A percentile compares a stretch with the other conserved stretches of the same genome.
These are phyloP conservation scores for Alnus rubra DNA, from an alignment of 306 rosid species.

Conservation along the genomic window DNA sequence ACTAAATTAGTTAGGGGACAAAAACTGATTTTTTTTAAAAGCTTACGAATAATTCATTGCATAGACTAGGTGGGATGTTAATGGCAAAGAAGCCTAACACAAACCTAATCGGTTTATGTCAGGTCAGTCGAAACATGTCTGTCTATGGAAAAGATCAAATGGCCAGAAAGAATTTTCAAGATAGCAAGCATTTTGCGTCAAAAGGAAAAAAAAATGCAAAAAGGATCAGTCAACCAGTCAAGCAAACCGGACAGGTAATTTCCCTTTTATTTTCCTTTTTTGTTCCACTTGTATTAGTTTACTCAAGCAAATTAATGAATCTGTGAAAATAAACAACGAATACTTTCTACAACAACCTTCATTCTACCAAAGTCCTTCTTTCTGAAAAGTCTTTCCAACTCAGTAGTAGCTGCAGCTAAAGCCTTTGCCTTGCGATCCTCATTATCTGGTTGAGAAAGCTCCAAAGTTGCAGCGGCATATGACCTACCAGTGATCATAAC, in stretches of 20 bases:
- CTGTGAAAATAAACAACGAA: neutral
- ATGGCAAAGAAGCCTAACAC: neutral
- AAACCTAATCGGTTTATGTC: neutral
- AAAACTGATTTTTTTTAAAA: neutral
- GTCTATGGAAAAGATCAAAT: neutral
- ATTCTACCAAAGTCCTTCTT: constrained; percentile 89
- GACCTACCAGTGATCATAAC: constrained; percentile 43
- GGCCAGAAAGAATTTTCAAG: neutral
- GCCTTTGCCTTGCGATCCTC: constrained; percentile 71
- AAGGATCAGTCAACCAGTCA: constrained; percentile 11
- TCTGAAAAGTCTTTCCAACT: constrained; percentile 78
- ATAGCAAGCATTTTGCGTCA: neutral
- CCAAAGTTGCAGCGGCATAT: constrained; percentile 79
- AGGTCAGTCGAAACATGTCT: neutral
- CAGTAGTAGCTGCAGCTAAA: constrained; percentile 80
- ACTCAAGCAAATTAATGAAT: neutral
- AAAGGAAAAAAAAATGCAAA: constrained; percentile 1
- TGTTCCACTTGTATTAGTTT: neutral
- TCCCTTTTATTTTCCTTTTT: neutral
- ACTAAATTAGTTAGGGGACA: neutral
- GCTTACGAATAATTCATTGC: neutral
- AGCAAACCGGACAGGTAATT: constrained; percentile 2
- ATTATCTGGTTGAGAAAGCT: constrained; percentile 67
- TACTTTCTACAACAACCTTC: constrained; percentile 62
- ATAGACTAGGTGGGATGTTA: neutral